These are phyloP conservation scores for Neophaeococcomyces mojaviensis DNA, from an alignment of 2,329 filamentous ascomycete genomes.

Conservation along the genomic window DNA sequence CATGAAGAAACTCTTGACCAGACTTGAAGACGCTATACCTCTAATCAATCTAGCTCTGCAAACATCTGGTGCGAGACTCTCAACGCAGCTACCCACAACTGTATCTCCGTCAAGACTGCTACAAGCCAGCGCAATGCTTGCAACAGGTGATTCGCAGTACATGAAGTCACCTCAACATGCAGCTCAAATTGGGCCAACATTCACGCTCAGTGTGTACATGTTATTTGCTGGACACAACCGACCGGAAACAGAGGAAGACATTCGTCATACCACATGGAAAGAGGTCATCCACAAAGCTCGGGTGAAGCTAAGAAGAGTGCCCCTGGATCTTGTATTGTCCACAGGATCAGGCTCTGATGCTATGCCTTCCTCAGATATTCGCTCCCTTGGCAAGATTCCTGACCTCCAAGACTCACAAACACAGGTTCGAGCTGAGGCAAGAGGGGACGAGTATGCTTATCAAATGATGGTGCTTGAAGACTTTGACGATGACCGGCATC, in stretches of 20 bases:
- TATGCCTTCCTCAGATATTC: slow-evolving; percentile 26
- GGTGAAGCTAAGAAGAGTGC: slow-evolving; percentile 69
- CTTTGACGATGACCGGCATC: slow-evolving; percentile 62
- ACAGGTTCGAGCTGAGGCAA: slow-evolving; percentile 34
- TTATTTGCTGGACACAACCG: slow-evolving; percentile 74
- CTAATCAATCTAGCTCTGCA: slow-evolving; percentile 90
- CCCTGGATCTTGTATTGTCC: slow-evolving; percentile 43
- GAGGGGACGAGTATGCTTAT: slow-evolving; percentile 64
- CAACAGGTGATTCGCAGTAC: slow-evolving; percentile 78
- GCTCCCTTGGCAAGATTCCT: slow-evolving; percentile 1
- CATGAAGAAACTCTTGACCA: slow-evolving; percentile 64
- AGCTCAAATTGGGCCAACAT: slow-evolving; percentile 79
- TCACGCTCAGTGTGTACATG: slow-evolving; percentile 88
- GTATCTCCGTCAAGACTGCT: slow-evolving; percentile 85
- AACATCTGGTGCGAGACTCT: slow-evolving; percentile 81
- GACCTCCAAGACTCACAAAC: slow-evolving; percentile 7
- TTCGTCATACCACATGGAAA: slow-evolving; percentile 75
- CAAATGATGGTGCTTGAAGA: slow-evolving; percentile 78
- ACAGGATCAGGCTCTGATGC: slow-evolving; percentile 25
- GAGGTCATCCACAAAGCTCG: slow-evolving; percentile 91
- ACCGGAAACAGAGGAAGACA: slow-evolving; percentile 47
- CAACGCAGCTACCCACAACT: slow-evolving; percentile 67
- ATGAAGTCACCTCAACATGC: slow-evolving; percentile 54
- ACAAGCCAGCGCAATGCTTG: slow-evolving; percentile 87
- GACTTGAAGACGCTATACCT: slow-evolving; percentile 86